These are phyloP conservation scores for Hyphopichia khmerensis DNA, from an alignment of 1,139 yeast genomes.

Conservation along the genomic window DNA sequence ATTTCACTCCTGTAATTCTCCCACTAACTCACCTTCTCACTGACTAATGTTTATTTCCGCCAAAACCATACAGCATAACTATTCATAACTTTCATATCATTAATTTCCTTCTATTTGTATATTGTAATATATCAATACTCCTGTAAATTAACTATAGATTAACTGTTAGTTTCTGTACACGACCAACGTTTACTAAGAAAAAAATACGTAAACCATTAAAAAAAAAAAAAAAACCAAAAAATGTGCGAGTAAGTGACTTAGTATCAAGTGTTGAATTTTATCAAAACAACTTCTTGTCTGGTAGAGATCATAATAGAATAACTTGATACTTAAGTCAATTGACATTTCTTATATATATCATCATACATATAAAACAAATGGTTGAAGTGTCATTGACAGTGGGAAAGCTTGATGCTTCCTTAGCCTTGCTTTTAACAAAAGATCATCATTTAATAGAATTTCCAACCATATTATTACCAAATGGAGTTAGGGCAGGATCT, in stretches of 20 bases:
- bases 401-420: slow-evolving; percentile 92
- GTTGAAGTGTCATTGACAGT: slow-evolving; percentile 91
- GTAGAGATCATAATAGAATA: not conserved
- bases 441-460: slow-evolving; percentile 96
- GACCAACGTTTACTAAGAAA: not conserved
- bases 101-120: too few relatives aligned
- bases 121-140: not conserved
- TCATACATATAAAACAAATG: slow-evolving; percentile 31
- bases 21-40: not conserved
- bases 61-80: not conserved
- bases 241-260: not conserved
- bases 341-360: not conserved
- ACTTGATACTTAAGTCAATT: not conserved
- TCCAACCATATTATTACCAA: slow-evolving; percentile 89
- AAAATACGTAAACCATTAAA: slow-evolving; percentile 1
- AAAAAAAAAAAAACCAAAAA: too few relatives aligned
- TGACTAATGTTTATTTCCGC: not conserved
- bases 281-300: not conserved
- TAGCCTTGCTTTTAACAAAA: slow-evolving; percentile 84
- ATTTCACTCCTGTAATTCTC: not conserved
- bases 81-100: too few relatives aligned
- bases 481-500: slow-evolving; percentile 92
- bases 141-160: too few relatives aligned
- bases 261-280: not conserved
- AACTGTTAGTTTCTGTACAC: too few relatives aligned